These are phyloP conservation scores for Colletotrichum cordylinicola DNA, from an alignment of 2,329 filamentous ascomycete species.

Conservation along the genomic window DNA sequence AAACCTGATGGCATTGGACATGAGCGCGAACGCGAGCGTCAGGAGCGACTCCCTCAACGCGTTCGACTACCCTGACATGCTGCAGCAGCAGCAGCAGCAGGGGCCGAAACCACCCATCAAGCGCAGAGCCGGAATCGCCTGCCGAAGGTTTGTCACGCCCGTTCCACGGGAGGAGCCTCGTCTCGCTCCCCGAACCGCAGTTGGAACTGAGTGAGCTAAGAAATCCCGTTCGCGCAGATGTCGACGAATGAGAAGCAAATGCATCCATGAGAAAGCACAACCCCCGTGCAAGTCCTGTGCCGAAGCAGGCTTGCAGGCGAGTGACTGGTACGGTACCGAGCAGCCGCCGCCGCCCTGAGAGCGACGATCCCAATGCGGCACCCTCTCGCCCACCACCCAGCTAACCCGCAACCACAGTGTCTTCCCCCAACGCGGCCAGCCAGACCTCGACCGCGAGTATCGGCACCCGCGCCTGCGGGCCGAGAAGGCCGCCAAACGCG, in stretches of 20 bases:
- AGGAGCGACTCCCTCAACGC: not conserved
- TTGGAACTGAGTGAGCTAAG: not conserved
- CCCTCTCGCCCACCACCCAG: not conserved
- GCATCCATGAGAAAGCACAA: constrained; percentile 52
- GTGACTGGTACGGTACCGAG: constrained; percentile 50
- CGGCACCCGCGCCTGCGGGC: constrained; percentile 59
- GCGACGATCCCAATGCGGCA: not conserved
- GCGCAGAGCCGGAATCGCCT: constrained; percentile 57
- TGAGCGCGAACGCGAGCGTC: constrained; percentile 1
- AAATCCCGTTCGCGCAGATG: constrained; percentile 43
- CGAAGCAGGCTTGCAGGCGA: constrained; percentile 51
- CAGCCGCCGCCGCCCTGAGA: not conserved
- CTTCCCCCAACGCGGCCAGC: constrained; percentile 58
- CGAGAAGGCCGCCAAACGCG: constrained; percentile 49
- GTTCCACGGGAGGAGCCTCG: not conserved
- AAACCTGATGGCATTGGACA: constrained; percentile 3
- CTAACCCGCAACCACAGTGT: constrained; percentile 38
- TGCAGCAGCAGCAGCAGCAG: not conserved
- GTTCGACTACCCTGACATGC: not conserved
- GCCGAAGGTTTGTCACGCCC: constrained; percentile 49
- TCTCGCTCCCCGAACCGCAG: not conserved
- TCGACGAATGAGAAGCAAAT: constrained; percentile 63
- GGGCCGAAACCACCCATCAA: constrained; percentile 39
- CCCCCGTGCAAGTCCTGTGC: constrained; percentile 58
- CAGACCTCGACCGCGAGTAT: constrained; percentile 60